phyloP scores from a whole-genome alignment of 2,329 filamentous ascomycete genomes.

The Diaporthe humulicola region DNA sequence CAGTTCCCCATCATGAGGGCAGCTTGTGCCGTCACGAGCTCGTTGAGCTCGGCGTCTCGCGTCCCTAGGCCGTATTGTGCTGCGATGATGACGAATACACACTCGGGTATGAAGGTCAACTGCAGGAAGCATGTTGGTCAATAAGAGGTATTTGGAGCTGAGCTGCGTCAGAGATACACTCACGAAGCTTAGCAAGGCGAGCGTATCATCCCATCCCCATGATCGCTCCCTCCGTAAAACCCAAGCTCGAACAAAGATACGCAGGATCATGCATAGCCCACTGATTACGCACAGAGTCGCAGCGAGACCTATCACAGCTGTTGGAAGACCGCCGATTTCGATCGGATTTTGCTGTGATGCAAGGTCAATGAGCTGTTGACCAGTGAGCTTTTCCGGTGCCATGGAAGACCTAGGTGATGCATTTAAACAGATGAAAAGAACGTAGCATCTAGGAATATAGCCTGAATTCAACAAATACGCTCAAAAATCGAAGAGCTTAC shows the following conservation, averaged over 20 bases:
- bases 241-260: conserved; percentile 5
- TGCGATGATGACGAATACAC: conserved; percentile 9
- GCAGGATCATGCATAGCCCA: neutral
- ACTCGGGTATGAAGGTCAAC: conserved; percentile 11
- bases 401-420: neutral
- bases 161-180: neutral
- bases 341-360: neutral
- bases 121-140: neutral
- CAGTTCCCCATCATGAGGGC: conserved; percentile 4
- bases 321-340: neutral
- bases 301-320: neutral
- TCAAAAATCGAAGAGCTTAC: neutral
- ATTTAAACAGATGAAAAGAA: neutral
- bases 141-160: too few species aligned
- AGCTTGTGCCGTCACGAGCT: neutral
- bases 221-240: neutral
- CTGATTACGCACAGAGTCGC: neutral
- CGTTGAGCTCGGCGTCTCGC: conserved; percentile 4
- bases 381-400: neutral
- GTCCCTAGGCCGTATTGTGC: conserved; percentile 12
- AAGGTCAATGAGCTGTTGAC: conserved; percentile 15
- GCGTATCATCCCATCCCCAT: conserved; percentile 26
- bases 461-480: neutral
- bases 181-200: conserved; percentile 26
- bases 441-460: neutral